Percentiles rank a stretch among this genome's conserved stretches.
phyloP scores from a whole-genome alignment of 257 asterid species.

The Capsicum rhomboideum region DNA sequence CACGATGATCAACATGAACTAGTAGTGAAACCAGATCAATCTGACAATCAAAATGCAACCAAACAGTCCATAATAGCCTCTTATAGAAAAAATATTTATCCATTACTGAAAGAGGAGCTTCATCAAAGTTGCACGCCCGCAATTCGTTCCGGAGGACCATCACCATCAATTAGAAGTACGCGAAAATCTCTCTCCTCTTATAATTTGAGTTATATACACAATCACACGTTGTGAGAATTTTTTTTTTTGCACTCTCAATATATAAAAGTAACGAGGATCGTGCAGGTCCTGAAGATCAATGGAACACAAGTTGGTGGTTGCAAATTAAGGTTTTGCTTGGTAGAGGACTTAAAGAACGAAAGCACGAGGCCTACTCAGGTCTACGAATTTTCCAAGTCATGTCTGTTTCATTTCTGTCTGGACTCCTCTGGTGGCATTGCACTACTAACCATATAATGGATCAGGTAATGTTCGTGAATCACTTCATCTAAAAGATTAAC shows the following conservation, averaged over 20 bases:
- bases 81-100: conserved; percentile 46
- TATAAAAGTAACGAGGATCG: too few relatives aligned
- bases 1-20: conserved; percentile 50
- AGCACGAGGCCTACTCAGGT: conserved; percentile 64
- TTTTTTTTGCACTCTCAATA: too few relatives aligned
- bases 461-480: conserved; percentile 37
- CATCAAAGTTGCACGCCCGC: conserved; percentile 13
- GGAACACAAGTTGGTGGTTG: conserved; percentile 84
- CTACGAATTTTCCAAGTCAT: conserved; percentile 65
- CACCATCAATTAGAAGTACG: conserved; percentile 37
- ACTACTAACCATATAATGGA: conserved; percentile 71
- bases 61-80: conserved; percentile 52
- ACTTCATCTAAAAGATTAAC: neutral
- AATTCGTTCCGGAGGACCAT: conserved; percentile 9
- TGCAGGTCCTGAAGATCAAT: conserved; percentile 47
- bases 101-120: conserved; percentile 48
- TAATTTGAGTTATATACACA: neutral
- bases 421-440: conserved; percentile 93
- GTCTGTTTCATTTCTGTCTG: conserved; percentile 68
- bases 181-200: neutral
- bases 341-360: conserved; percentile 74
- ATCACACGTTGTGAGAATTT: neutral
- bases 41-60: conserved; percentile 41
- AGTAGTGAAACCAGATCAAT: conserved; percentile 35
- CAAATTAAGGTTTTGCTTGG: conserved; percentile 70